Percentiles rank a stretch among this genome's conserved stretches.
These are phyloP conservation scores for Coniochaeta pulveracea DNA, from an alignment of 2,329 filamentous ascomycete genomes.

Conservation along the genomic window DNA sequence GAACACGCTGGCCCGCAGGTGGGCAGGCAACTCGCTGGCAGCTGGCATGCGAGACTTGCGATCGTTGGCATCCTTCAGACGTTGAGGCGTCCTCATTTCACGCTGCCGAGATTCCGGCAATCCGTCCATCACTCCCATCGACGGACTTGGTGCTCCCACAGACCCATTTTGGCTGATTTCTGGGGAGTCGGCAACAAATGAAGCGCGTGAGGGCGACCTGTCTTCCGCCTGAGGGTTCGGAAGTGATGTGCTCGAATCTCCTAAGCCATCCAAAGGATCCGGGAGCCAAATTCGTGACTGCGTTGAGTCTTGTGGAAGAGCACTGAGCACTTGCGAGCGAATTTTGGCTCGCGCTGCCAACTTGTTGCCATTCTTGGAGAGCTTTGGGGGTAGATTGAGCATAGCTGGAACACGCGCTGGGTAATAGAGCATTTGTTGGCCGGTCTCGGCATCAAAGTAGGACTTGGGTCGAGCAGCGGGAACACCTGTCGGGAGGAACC, in stretches of 20 bases:
- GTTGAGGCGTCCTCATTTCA: slow-evolving; percentile 16
- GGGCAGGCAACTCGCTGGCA: slow-evolving; percentile 57
- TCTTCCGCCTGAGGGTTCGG: no score
- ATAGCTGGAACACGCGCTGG: slow-evolving; percentile 89
- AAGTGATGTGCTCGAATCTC: slow-evolving; percentile 13
- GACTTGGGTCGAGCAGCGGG: slow-evolving; percentile 34
- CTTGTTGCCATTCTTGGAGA: slow-evolving; percentile 62
- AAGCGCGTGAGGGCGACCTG: background rate
- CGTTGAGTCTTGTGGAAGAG: slow-evolving; percentile 33
- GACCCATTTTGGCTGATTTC: no score
- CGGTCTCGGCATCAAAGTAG: slow-evolving; percentile 52
- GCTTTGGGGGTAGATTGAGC: slow-evolving; percentile 80
- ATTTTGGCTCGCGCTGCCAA: slow-evolving; percentile 54
- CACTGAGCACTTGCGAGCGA: slow-evolving; percentile 60
- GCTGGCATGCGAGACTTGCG: slow-evolving; percentile 26
- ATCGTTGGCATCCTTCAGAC: slow-evolving; percentile 20
- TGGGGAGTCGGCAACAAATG: slow-evolving; percentile 1
- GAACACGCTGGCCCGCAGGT: slow-evolving; percentile 81
- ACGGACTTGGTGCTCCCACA: no score
- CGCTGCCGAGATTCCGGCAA: slow-evolving; percentile 8
- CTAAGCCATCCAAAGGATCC: slow-evolving; percentile 27
- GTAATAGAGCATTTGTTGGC: slow-evolving; percentile 84
- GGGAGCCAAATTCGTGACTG: slow-evolving; percentile 33
- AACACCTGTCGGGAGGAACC: slow-evolving; percentile 6
- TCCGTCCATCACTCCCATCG: no score